Evolutionary conservation across 371 early-diverging fungal species (phyloP), one percentile per base, ranked within the genome.

Genomic region (Lichtheimia corymbifera): DNA sequence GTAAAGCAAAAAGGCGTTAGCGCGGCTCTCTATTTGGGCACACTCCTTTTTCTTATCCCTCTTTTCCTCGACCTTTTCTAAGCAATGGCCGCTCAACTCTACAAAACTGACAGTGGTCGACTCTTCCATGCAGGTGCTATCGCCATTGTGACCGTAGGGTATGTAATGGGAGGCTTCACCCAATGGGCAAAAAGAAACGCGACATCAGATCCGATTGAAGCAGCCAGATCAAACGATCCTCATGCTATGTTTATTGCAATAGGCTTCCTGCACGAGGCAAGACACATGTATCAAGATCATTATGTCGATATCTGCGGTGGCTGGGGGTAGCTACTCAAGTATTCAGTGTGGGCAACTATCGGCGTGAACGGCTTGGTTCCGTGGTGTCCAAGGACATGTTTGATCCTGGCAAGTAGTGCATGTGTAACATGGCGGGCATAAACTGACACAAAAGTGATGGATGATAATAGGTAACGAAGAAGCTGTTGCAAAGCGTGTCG

Each of bases 301-400:
- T 97, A 12, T 87, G 92, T 51, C 91, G 97, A 40, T 99, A 97
- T 73, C 83, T 97, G 61, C 85, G 89, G 42, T 99, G 99, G 99
- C 76, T 98, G 43, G 96, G 98, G 35, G 92, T 97, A 50, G 82
- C 85, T 14, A 89, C 94, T 51, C 88, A 88, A 68, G 94, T 97
- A 30, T 99, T 98, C 78, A 99, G 97, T 67, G 98, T 99, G 25
- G 99, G 98, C 55, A 92, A 95, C 67, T 98, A 98, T 70, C 87
- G 99, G 30, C 85, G 98, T 42, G 83, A 91, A 61, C 83, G 91
- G 40, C 80, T 91, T 55, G 94, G 97, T n/a, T 82, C 80, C 42
- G 35, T 35, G 35, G 66, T 80, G 51, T 81, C 91, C 6, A 82
- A 84, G 52, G 89, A 89, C 64, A 95, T 92, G 83, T 97, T 97